Evolutionary conservation across 1,284 basidiomycete genomes (phyloP), one percentile per base, ranked within the genome.

Genomic region (Sporisorium iseilematis-ciliati): DNA sequence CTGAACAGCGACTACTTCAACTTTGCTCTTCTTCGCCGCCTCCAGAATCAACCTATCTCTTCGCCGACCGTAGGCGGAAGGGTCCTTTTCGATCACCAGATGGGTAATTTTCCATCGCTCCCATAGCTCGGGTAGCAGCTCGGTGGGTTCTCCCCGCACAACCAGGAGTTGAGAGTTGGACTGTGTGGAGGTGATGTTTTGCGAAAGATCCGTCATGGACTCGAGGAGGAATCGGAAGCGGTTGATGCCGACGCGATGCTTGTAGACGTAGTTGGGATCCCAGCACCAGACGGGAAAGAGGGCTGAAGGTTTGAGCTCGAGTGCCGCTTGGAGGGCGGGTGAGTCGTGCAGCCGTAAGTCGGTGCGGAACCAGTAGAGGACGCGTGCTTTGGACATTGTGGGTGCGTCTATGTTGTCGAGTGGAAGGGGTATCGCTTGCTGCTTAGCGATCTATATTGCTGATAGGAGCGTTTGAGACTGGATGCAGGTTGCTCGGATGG

Each of bases 301-400:
- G 0, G 83, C 79, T 29, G 86, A 80, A 25, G 87, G 86, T 11
- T 85, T 80, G 25, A 88, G 81, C 18, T 80, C 81, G 12, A 88
- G 79, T 1, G 87, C 88, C 26, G 84, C 85, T 31, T 80, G 77
- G 11, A 89, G 83, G 0, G 88, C 87, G 6, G 88, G 88, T 7
- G 87, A 88, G 59, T 89, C 88, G 75, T 88, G 87, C 21, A 88
- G 76, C 43, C 88, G 86, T 38, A 89, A 80, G 78, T 89, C 88
- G 25, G 88, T 87, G 38, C 88, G 81, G 82, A 88, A 88, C 88
- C 87, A 88, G 74, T 87, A 87, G 11, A 88, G 66, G 4, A 88
- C 86, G 41, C 86, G 61, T 5, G 69, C 48, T 29, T 75, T 75
- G 21, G 72, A 62, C 72, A 75, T 69, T 25, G 14, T 62, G 61